phyloP scores from a whole-genome alignment of 2,329 filamentous ascomycete species.

The Fusarium dimerum region DNA sequence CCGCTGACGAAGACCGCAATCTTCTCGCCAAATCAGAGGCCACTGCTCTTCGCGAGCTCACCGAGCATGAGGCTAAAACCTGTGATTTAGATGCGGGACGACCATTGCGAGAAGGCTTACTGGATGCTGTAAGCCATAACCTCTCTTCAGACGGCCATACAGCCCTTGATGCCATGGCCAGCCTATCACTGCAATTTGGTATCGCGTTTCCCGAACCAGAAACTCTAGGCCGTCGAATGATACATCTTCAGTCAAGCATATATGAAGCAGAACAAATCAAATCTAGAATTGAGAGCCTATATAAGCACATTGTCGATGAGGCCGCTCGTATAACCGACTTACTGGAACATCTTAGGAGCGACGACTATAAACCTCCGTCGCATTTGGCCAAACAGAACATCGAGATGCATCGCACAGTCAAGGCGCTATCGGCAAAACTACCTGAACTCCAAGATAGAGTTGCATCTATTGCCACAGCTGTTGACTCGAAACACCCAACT shows the following conservation, averaged over 20 bases:
- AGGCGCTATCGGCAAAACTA: conserved; percentile 65
- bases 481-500: conserved; percentile 43
- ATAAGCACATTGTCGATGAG: conserved; percentile 56
- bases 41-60: conserved; percentile 57
- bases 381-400: conserved; percentile 70
- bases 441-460: conserved; percentile 60
- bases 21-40: conserved; percentile 61
- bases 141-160: conserved; percentile 56
- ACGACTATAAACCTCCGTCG: conserved; percentile 54
- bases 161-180: conserved; percentile 60
- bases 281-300: conserved; percentile 57
- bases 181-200: conserved; percentile 51
- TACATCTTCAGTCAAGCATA: conserved; percentile 56
- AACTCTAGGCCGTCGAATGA: conserved; percentile 52
- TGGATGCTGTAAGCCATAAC: conserved; percentile 54
- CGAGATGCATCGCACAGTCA: conserved; percentile 71
- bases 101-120: conserved; percentile 41
- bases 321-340: conserved; percentile 41
- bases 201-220: conserved; percentile 50
- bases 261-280: conserved; percentile 57
- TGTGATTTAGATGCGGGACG: conserved; percentile 24
- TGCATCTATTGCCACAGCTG: conserved; percentile 39
- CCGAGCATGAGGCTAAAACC: conserved; percentile 12
- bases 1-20: conserved; percentile 69
- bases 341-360: conserved; percentile 43